Base-by-base conservation (phyloP, 345 rosid species). In the Brassica rapa region DNA sequence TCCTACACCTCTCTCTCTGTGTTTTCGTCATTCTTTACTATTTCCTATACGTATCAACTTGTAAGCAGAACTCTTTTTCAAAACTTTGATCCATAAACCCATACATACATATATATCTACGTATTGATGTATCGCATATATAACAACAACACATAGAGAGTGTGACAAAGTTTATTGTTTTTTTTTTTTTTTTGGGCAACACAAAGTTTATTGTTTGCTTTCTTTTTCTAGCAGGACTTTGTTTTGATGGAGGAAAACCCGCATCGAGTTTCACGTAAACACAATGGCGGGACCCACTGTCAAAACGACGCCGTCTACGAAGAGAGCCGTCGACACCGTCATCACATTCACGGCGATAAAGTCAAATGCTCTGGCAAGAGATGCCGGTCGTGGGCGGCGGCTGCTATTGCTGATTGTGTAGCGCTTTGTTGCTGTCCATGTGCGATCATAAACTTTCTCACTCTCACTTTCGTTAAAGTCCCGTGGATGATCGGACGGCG, bases 401-500 rank as follows among this genome's bases (percentile, higher is more conserved):
- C 85, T 6, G 77, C 83, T 56, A 74, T 93, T 35, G 98, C 93
- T 16, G 98, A 93, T 68, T 91, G 98, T 64, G 93, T 89, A 62
- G 98, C 97, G 24, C 83, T 93, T 30, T 91, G 94, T 75, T 93
- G 98, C 79, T 93, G 98, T 77, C 97, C 98, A 4, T 91, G 93
- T 77, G 94, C 89, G 16, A 77, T 93, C 80, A 55, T 93, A 8
- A 91, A 87, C 79, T 79, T 91, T n/a, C 75, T 93, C 7, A 76
- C 91, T 10, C 83, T 93, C 5, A 90, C 91, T 57, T 84, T 93
- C 69, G 84, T 93, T 10, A 89, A 86, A 78, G 85, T 88, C 4
- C 97, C 98, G 0, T 89, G 87, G 86, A 86, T 76, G 86, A 80
- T 91, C 59, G 92, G 90, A 24, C 81, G 85, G 83, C 79, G 81